Percentiles rank a stretch among this genome's conserved stretches.
Evolutionary conservation across 140 eudicot species (phyloP).

Genomic region (Erigeron philadelphicus): DNA sequence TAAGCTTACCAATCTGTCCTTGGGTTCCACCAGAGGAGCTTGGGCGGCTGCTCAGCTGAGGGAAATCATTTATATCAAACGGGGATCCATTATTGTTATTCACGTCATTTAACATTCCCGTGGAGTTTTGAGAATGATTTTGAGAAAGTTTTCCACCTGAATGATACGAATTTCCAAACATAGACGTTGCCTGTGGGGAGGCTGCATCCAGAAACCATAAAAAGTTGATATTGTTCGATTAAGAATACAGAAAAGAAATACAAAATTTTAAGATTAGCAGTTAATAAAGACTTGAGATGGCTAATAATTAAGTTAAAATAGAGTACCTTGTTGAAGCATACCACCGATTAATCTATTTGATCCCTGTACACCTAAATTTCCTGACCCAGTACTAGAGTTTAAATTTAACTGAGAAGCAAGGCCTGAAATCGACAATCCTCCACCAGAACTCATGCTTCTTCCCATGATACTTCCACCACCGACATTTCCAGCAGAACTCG

Average conservation of each 20-base stretch:
- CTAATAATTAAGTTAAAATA: no score
- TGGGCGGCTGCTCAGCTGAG: constrained; percentile 82
- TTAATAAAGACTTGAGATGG: no score
- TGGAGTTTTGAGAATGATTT: constrained; percentile 57
- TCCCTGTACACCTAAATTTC: constrained; percentile 73
- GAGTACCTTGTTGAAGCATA: constrained; percentile 90
- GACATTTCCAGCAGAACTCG: constrained; percentile 67
- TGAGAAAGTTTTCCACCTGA: constrained; percentile 77
- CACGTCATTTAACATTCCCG: constrained; percentile 78
- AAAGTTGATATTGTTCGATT: no score
- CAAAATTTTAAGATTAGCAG: no score
- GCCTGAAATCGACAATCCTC: constrained; percentile 78
- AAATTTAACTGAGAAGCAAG: constrained; percentile 71
- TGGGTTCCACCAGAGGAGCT: constrained; percentile 94
- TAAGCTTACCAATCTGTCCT: constrained; percentile 67
- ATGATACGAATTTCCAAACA: constrained; percentile 88
- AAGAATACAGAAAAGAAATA: no score
- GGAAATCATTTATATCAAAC: constrained; percentile 87
- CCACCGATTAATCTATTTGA: constrained; percentile 83
- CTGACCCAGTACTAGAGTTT: constrained; percentile 58
- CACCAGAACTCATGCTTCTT: constrained; percentile 74
- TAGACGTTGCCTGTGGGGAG: constrained; percentile 85
- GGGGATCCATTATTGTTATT: constrained; percentile 76
- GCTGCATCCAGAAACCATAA: constrained; percentile 41
- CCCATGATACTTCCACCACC: constrained; percentile 75